Percentiles rank a stretch among this genome's conserved stretches.
Conservation (phyloP, 768 basidiomycete genomes). For the Xerocomus spinulosus region DNA sequence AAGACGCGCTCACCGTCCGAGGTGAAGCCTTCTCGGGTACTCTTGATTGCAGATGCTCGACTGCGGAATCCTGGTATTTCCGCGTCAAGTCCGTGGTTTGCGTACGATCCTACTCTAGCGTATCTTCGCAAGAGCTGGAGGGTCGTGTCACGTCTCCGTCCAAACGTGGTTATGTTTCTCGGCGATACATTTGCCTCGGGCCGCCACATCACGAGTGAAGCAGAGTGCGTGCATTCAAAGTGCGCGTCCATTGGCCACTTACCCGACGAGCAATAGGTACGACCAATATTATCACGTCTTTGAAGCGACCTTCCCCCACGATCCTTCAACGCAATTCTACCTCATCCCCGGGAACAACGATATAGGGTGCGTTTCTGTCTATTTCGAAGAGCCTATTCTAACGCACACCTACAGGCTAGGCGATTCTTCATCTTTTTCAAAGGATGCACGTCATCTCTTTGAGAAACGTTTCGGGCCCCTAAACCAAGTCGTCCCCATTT, state of each 20-base stretch:
- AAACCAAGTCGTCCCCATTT: constrained; percentile 56
- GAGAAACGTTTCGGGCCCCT: constrained; percentile 60
- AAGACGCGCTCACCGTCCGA: constrained; percentile 12
- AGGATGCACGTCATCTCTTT: constrained; percentile 56
- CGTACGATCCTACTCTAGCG: constrained; percentile 46
- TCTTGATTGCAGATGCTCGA: constrained; percentile 69
- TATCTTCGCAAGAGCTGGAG: constrained; percentile 71
- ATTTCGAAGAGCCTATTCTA: neutral
- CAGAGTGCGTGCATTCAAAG: constrained; percentile 44
- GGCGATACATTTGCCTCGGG: constrained; percentile 75
- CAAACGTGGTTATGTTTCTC: constrained; percentile 66
- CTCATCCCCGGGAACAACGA: constrained; percentile 83
- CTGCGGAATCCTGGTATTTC: constrained; percentile 40
- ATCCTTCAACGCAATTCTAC: constrained; percentile 40
- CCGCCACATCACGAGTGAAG: constrained; percentile 44
- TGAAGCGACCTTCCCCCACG: constrained; percentile 51
- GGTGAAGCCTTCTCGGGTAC: constrained; percentile 46
- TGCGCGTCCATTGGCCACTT: neutral
- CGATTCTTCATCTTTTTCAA: constrained; percentile 45
- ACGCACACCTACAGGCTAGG: constrained; percentile 44
- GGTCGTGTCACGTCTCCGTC: constrained; percentile 50
- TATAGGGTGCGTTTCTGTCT: constrained; percentile 47
- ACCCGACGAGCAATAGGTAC: constrained; percentile 44
- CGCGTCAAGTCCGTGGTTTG: constrained; percentile 35
- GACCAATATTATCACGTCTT: constrained; percentile 55